A percentile compares a stretch with the other conserved stretches of the same genome.
Evolutionary conservation across 495 filamentous ascomycete species (phyloP).

Genomic region (Aspergillus coremiiformis): DNA sequence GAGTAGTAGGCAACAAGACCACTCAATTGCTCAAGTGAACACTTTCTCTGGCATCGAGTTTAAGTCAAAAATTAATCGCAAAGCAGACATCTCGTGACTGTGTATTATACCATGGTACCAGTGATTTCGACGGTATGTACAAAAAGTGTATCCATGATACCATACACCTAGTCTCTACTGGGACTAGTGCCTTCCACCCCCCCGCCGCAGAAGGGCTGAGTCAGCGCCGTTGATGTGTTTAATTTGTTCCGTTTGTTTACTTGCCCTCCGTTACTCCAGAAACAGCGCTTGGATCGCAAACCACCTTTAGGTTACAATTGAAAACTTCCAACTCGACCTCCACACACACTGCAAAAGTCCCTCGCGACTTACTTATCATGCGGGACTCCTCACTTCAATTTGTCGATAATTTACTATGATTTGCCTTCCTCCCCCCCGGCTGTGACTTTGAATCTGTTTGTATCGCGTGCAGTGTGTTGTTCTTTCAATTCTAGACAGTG

Average conservation of each 20-base stretch:
- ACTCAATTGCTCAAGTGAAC: too few relatives aligned
- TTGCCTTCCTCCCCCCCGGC: background rate
- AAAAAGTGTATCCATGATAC: background rate
- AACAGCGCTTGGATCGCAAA: slow-evolving; percentile 14
- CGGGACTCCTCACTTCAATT: slow-evolving; percentile 3
- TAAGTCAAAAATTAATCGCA: background rate
- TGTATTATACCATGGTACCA: background rate
- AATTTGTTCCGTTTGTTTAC: slow-evolving; percentile 29
- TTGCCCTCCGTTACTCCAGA: slow-evolving; percentile 32
- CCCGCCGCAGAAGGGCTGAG: slow-evolving; percentile 11
- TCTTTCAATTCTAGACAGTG: slow-evolving; percentile 1
- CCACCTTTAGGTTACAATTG: too few relatives aligned
- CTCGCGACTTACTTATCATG: background rate
- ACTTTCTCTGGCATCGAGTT: background rate
- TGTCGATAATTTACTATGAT: slow-evolving; percentile 5
- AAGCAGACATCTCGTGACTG: background rate
- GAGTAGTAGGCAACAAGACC: too few relatives aligned
- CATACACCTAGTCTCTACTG: slow-evolving; percentile 13
- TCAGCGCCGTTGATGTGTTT: slow-evolving; percentile 11
- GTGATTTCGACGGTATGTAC: background rate
- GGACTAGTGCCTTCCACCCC: slow-evolving; percentile 10
- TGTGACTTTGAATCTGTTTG: background rate
- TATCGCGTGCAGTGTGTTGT: background rate
- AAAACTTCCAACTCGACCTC: background rate
- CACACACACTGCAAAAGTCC: background rate